Evolutionary conservation across 805 yeast genomes (phyloP).

Genomic region (Deakozyma indianensis): DNA sequence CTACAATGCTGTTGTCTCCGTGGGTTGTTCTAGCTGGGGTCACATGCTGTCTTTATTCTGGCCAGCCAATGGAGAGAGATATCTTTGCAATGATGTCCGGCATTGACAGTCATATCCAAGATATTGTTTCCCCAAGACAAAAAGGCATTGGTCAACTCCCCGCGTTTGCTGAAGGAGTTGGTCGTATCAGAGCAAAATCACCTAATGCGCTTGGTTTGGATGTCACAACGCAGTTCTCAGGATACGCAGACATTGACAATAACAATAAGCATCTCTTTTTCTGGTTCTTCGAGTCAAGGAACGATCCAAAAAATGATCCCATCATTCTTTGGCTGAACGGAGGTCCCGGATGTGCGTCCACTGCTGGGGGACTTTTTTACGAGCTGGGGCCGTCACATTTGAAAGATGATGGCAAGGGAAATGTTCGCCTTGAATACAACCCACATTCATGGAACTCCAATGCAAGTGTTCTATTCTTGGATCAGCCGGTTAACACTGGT

Average conservation of each 20-base stretch:
- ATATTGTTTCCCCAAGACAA: no score
- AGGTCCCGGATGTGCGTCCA: conserved; percentile 76
- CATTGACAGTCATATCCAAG: no score
- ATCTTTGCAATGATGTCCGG: no score
- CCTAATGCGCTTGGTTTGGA: conserved; percentile 72
- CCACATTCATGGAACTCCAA: conserved; percentile 68
- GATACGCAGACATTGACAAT: conserved; percentile 69
- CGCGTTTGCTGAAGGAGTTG: no score
- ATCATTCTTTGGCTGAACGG: conserved; percentile 72
- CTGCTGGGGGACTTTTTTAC: conserved; percentile 68
- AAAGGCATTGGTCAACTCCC: no score
- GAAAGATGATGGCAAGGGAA: conserved; percentile 22
- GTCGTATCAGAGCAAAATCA: conserved; percentile 44
- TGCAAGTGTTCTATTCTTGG: conserved; percentile 68
- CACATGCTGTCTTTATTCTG: no score
- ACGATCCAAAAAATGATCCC: conserved; percentile 68
- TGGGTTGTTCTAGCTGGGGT: no score
- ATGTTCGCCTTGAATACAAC: conserved; percentile 35
- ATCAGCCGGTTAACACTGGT: conserved; percentile 74
- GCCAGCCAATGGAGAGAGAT: no score
- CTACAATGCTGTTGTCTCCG: no score
- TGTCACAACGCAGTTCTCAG: conserved; percentile 66
- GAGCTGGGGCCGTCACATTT: conserved; percentile 67
- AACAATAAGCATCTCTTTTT: conserved; percentile 74
- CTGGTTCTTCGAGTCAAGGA: conserved; percentile 73